Base-by-base conservation (phyloP, 345 rosid species). In the Cardamine occulta region DNA sequence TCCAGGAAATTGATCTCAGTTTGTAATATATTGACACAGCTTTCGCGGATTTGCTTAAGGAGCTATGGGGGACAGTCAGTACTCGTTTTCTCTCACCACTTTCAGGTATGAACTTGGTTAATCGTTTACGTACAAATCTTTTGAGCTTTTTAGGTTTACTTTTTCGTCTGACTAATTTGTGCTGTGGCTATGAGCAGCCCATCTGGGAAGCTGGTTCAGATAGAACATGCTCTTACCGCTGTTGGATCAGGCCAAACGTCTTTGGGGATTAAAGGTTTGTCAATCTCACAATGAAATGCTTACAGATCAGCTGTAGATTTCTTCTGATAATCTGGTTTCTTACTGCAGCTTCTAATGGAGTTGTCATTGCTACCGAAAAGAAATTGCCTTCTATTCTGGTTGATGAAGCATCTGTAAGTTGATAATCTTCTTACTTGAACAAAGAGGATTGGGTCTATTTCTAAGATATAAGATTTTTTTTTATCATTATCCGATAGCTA, bases 171-270 rank as follows among this genome's bases (percentile, higher is more conserved):
- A 6, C 15, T 79, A 8, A 71, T 57, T 42, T 63, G 14, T 45
- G 10, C 15, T 13, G 61, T 47, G 48, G 53, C 19, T 58, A 18
- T 78, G 26, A 37, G 14, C 85, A 94, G 96, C 70, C 98, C 98
- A 70, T 91, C 98, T 15, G 97, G 98, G 12, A 91, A 94, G 91
- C 93, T 94, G 23, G 98, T 94, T 79, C 97, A 94, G 90, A 94
- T 89, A 47, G 98, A 94, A 76, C 97, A 94, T 72, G 98, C 98
- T 35, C 76, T 94, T 66, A 91, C 95, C 3, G 96, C 96, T 10
- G 98, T 94, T 24, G 93, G 97, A 49, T 94, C 97, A 7, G 96
- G 98, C 14, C 98, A 94, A 73, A 94, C 98, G 6, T 94, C 98
- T 28, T 74, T 94, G 11, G 97, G 98, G 17, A 94, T 94, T 76